Base-by-base conservation (phyloP, 192 early-diverging fungal genomes). In the Backusella mclennaniae region DNA sequence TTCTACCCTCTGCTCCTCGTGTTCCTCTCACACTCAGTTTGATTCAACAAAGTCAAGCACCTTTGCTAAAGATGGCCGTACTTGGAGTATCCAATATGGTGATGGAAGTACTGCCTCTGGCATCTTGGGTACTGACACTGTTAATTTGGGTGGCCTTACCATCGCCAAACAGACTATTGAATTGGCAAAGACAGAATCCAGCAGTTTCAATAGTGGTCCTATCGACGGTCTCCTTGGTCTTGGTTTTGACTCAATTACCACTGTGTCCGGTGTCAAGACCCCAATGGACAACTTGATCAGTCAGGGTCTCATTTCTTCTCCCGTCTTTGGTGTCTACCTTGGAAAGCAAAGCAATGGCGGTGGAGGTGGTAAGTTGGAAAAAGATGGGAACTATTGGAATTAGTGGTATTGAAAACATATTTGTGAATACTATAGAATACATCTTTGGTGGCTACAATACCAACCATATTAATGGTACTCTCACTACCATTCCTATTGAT, bases 141-240 rank as follows among this genome's bases (percentile, higher is more conserved):
- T 93, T 46, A 86, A 71, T 2, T 83, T 93, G 31, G 92, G 92
- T 2, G 88, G 87, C 26, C 76, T 93, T 73, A 79, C 79, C 11
- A 87, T 93, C 66, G 73, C 78, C 35, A 83, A 87, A 46, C 92
- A 93, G 63, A 85, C 85, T 4, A 89, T 93, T 66, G 90, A 88
- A 11, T 74, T 92, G 9, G 92, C 90, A n/a, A 88, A 84, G 70
- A 85, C 77, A 33, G 88, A 88, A 69, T 91, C 90, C 2, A 76
- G 80, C 14, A 82, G 83, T 9, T 93, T 91, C 69, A 79, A 81
- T 33, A 76, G 77, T 19, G 90, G 88, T 69, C 86, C 83, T 3
- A 88, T 89, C 15, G 90, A 92, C 71, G 92, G 90, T 21, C 80
- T 93, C 35, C 77, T 93, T 2, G 92, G 92, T 49, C 87, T 93